Evolutionary conservation across 192 early-diverging fungal species (phyloP), one percentile per base, ranked within the genome.

Genomic region (Phlyctochytrium arcticum): DNA sequence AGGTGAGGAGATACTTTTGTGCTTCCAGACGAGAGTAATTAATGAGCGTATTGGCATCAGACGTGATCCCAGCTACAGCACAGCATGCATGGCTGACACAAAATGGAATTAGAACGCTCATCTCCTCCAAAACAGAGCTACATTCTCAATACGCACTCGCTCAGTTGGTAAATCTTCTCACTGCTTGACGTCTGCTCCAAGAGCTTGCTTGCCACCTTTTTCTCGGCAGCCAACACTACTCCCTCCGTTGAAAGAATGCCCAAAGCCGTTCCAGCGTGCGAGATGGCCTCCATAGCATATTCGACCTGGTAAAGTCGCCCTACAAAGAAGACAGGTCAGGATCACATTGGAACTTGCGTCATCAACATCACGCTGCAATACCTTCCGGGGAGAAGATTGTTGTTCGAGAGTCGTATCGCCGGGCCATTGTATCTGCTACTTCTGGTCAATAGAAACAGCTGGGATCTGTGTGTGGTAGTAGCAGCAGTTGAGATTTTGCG

Each of bases 281-380:
- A 94, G 73, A 99, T 98, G 35, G 97, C 95, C 75, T 99, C 95
- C 94, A 99, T 98, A 24, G 97, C 97, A 76, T 99, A 98, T 80
- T 99, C 97, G 59, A 99, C 97, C 80, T 99, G 97, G 78, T 96
- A 94, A 48, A 99, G 78, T n/a, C 93, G 86, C 36, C 95, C 94
- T 96, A 76, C 36, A 0, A 46, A 51, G 6, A 19, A 21, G 37
- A 2, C 39, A 44, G 12, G n/a, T n/a, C n/a, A n/a, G 21, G 21
- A 19, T 44, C 39, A 44, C 1, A n/a, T 12, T 19, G 21, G 15
- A 44, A 44, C 15, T 12, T 2, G 1, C 21, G 39, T 19, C 21
- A 12, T 2, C 39, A 44, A 44, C 1, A 2, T 60, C n/a, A 4
- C 21, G 46, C 2, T 5, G n/a, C 0, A 48, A 48, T 85, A 95